Percentiles rank a stretch among this genome's conserved stretches.
phyloP scores from a whole-genome alignment of 2,329 filamentous ascomycete species.

The Colletotrichum cuscutae region DNA sequence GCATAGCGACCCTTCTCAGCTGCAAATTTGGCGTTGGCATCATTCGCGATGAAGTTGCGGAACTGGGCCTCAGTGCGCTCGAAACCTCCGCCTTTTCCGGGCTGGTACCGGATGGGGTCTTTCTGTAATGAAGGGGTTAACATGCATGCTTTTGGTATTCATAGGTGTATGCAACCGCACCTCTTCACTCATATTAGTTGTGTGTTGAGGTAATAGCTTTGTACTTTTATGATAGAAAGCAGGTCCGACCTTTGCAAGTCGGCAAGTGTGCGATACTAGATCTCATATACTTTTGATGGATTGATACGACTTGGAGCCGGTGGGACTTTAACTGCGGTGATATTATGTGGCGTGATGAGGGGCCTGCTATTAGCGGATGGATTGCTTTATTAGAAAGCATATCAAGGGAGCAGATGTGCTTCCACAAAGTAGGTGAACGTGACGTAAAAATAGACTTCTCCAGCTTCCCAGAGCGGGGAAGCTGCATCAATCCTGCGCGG shows the following conservation, averaged over 20 bases:
- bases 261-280: not conserved
- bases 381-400: not conserved
- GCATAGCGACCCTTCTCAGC: conserved; percentile 70
- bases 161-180: not conserved
- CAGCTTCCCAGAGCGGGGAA: not conserved
- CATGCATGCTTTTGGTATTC: too few species aligned
- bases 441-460: not conserved
- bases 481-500: conserved; percentile 20
- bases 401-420: not conserved
- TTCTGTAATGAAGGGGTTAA: not conserved
- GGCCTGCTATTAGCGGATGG: not conserved
- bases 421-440: not conserved
- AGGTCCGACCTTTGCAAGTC: not conserved
- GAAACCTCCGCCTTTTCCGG: conserved; percentile 59
- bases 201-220: not conserved
- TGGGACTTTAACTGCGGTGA: not conserved
- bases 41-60: conserved; percentile 64
- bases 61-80: conserved; percentile 64
- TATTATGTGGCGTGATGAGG: not conserved
- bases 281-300: not conserved
- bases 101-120: conserved; percentile 14
- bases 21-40: conserved; percentile 62
- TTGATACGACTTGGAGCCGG: not conserved
- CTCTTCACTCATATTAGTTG: conserved; percentile 10
- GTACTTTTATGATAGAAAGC: not conserved